Conservation (phyloP, 1,284 basidiomycete genomes). For the Porodaedalea pini region DNA sequence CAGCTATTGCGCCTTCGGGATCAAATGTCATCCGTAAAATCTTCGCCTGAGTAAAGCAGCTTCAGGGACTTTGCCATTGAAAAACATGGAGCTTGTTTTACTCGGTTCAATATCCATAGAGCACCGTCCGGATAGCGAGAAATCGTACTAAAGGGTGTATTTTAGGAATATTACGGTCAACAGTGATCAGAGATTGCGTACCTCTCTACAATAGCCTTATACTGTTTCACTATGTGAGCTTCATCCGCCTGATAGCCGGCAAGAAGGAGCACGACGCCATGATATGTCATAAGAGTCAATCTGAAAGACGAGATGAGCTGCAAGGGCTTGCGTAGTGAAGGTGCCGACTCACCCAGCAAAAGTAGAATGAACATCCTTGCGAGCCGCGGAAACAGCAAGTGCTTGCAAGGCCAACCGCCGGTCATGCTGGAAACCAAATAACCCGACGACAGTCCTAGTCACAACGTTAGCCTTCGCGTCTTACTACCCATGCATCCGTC, state of each 20-base stretch:
- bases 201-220: conserved; percentile 59
- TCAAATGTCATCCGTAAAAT: conserved; percentile 68
- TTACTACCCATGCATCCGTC: background rate
- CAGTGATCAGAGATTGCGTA: conserved; percentile 29
- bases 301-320: conserved; percentile 31
- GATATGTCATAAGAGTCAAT: conserved; percentile 76
- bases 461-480: conserved; percentile 6
- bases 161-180: background rate
- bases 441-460: conserved; percentile 59
- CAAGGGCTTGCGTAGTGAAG: background rate
- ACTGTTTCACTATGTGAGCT: conserved; percentile 57
- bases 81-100: conserved; percentile 27
- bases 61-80: background rate
- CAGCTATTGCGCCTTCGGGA: conserved; percentile 57
- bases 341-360: conserved; percentile 60
- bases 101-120: conserved; percentile 72
- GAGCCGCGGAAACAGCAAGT: conserved; percentile 60
- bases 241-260: conserved; percentile 74
- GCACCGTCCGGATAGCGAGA: conserved; percentile 62
- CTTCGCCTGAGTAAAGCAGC: conserved; percentile 53
- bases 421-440: conserved; percentile 72
- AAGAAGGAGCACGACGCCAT: conserved; percentile 64
- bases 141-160: conserved; percentile 34
- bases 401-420: conserved; percentile 63
- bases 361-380: conserved; percentile 65